phyloP scores from a whole-genome alignment of 805 yeast species.

The Schwanniomyces sp. region DNA sequence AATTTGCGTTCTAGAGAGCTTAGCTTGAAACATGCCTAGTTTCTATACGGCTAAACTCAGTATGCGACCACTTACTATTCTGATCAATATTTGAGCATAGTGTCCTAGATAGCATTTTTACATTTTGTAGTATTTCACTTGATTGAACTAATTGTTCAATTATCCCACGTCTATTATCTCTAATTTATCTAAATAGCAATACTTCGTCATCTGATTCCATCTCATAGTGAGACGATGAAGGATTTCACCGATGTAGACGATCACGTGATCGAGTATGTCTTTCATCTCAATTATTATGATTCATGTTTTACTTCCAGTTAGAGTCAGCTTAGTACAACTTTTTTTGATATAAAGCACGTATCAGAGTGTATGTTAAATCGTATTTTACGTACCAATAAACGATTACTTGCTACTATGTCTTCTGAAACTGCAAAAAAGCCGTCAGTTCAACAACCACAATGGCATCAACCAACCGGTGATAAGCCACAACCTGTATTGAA shows the following conservation, averaged over 20 bases:
- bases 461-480: constrained; percentile 23
- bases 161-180: not conserved
- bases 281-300: not conserved
- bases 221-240: no score
- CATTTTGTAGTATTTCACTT: no score
- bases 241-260: not conserved
- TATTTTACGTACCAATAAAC: constrained; percentile 1
- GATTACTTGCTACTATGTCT: constrained; percentile 15
- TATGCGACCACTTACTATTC: constrained; percentile 40
- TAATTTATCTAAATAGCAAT: no score
- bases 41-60: constrained; percentile 31
- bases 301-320: not conserved
- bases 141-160: no score
- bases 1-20: constrained; percentile 50
- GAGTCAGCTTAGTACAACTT: not conserved
- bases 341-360: not conserved
- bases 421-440: constrained; percentile 23
- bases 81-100: constrained; percentile 2
- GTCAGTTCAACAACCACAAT: constrained; percentile 35
- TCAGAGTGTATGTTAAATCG: constrained; percentile 6
- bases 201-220: no score
- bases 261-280: not conserved
- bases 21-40: constrained; percentile 44
- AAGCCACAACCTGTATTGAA: constrained; percentile 42
- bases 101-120: no score